These are phyloP conservation scores for Arabis hirsuta DNA, from an alignment of 345 rosid species.

Conservation along the genomic window DNA sequence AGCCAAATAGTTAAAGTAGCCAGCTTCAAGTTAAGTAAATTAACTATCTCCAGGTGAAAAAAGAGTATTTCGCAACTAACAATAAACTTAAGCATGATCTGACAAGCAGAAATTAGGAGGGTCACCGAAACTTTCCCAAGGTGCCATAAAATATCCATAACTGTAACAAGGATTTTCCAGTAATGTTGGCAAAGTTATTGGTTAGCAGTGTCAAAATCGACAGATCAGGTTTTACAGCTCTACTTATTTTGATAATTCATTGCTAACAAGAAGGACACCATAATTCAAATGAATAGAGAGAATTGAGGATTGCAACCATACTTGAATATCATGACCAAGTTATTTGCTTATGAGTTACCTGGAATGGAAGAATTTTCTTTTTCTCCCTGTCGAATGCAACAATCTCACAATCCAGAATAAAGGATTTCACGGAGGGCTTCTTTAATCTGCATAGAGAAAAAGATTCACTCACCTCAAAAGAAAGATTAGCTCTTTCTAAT, in stretches of 20 bases:
- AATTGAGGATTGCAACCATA: slow-evolving; percentile 19
- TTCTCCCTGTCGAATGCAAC: slow-evolving; percentile 86
- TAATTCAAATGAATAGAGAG: not conserved
- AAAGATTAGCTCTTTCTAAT: slow-evolving; percentile 16
- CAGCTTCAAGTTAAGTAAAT: not conserved
- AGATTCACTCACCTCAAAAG: slow-evolving; percentile 32
- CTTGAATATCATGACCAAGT: slow-evolving; percentile 26
- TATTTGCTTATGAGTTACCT: slow-evolving; percentile 56
- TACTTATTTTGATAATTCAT: not conserved
- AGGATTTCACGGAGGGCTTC: slow-evolving; percentile 69
- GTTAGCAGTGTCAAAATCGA: slow-evolving; percentile 2
- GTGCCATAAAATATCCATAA: slow-evolving; percentile 13
- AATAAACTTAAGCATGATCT: slow-evolving; percentile 8
- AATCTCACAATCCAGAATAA: slow-evolving; percentile 90
- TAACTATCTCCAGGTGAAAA: not conserved
- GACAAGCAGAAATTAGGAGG: not conserved
- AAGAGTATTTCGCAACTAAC: not conserved
- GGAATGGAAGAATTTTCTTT: slow-evolving; percentile 84
- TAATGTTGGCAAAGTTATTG: not conserved
- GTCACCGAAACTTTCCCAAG: not conserved
- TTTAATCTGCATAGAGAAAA: slow-evolving; percentile 69
- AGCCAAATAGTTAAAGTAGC: slow-evolving; percentile 20
- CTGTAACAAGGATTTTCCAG: slow-evolving; percentile 2
- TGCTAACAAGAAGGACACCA: slow-evolving; percentile 11
- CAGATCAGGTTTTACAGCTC: not conserved